phyloP scores from a whole-genome alignment of 2,329 filamentous ascomycete genomes.

The Trichoderma brevicompactum region DNA sequence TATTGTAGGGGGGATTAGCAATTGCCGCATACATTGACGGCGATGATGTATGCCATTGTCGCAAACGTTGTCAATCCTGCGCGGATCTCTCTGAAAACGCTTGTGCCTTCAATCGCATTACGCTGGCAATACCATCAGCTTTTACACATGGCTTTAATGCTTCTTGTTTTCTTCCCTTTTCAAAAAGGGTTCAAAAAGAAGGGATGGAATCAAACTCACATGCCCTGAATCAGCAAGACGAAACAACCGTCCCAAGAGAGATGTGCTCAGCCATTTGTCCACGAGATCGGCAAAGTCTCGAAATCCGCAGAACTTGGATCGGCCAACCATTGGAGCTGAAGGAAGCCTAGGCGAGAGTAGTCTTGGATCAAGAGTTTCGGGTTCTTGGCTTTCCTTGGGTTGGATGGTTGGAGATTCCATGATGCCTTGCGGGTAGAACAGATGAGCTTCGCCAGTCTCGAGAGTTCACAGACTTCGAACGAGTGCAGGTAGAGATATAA shows the following conservation, averaged over 20 bases:
- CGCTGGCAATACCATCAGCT: constrained; percentile 51
- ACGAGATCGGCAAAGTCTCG: constrained; percentile 45
- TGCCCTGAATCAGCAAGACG: constrained; percentile 70
- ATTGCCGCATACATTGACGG: constrained; percentile 59
- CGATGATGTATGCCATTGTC: constrained; percentile 86
- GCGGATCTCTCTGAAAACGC: constrained; percentile 76
- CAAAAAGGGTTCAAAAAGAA: too few relatives aligned
- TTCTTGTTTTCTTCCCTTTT: neutral
- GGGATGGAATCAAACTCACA: constrained; percentile 50
- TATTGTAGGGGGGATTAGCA: too few relatives aligned
- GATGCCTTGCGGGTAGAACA: neutral
- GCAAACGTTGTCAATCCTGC: constrained; percentile 81
- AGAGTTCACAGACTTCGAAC: neutral
- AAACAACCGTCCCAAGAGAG: constrained; percentile 64
- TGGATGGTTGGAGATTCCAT: constrained; percentile 24
- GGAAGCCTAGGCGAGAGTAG: constrained; percentile 24
- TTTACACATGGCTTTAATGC: too few relatives aligned
- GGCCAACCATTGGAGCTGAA: constrained; percentile 24
- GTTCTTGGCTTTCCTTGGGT: constrained; percentile 5
- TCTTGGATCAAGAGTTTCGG: constrained; percentile 3
- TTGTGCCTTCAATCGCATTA: constrained; percentile 68
- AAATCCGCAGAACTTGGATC: constrained; percentile 40
- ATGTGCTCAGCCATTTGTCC: constrained; percentile 46
- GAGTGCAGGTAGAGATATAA: neutral
- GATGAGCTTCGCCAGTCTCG: neutral